Evolutionary conservation across 768 basidiomycete species (phyloP).

Genomic region (Russula dissimulans): DNA sequence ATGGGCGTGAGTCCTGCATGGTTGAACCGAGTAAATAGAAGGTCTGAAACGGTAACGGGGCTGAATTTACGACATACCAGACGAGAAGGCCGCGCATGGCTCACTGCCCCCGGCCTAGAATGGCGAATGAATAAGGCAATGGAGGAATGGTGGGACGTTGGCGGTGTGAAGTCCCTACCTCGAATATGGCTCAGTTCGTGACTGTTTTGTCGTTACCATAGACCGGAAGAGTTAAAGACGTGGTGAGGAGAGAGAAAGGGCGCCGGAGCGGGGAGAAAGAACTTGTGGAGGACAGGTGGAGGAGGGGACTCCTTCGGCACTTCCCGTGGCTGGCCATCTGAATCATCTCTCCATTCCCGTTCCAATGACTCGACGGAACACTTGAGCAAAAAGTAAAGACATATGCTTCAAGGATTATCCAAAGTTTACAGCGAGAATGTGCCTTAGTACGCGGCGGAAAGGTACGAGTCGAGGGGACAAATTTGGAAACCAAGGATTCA

Average conservation of each 20-base stretch:
- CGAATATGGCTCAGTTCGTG: constrained; percentile 2
- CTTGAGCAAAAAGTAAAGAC: not conserved
- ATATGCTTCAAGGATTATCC: constrained; percentile 5
- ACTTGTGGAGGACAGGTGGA: not conserved
- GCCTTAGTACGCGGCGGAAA: constrained; percentile 8
- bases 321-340: constrained; percentile 9
- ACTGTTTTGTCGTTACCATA: constrained; percentile 15
- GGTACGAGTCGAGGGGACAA: constrained; percentile 8
- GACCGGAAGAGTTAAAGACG: not conserved
- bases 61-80: constrained; percentile 11
- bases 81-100: constrained; percentile 10
- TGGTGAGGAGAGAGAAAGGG: constrained; percentile 3
- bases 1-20: not conserved
- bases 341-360: constrained; percentile 1
- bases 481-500: constrained; percentile 3
- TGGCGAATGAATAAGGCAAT: constrained; percentile 11
- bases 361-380: not conserved
- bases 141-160: not conserved
- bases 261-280: not conserved
- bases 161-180: constrained; percentile 7
- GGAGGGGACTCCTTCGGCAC: constrained; percentile 5
- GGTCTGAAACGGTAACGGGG: not conserved
- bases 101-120: constrained; percentile 12
- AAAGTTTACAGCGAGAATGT: constrained; percentile 7
- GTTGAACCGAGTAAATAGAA: not conserved